Evolutionary conservation across 140 eudicot species (phyloP), one percentile per base, ranked within the genome.

Genomic region (Flaveria floridana): DNA sequence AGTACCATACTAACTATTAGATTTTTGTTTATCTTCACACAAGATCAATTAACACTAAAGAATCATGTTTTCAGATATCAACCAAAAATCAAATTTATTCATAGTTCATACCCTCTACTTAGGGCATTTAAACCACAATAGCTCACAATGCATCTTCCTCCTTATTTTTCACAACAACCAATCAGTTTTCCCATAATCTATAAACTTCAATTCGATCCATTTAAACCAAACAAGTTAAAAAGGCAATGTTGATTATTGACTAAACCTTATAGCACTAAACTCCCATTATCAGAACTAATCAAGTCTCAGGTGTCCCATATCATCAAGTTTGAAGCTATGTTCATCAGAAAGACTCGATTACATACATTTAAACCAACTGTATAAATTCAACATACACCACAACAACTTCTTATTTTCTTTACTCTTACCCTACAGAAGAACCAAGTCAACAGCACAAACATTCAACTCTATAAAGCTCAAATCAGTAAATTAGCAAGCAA

Each of bases 1-100:
- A 48, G 30, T 58, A 28, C 14, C 19, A 6, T 23, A 66, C 48
- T 8, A 10, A 10, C 39, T 37, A 21, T 41, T 21, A 68, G 5
- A 50, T 65, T 26, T 65, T 50, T 19, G 52, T 50, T 50, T 75
- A 72, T 28, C 53, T 65, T 75, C 73, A 75, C 68, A 8, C 41
- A 59, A 23, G 7, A 59, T 23, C 66, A 59, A 1, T 25, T 23
- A 23, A 59, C 37, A 59, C 66, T 59, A 11, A 59, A 21, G 41
- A 0, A 59, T 11, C 0, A 41, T 23, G 66, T 2, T 28, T 55
- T 37, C 20, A 55, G 7, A 15, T 18, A 53, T 71, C 14, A 55
- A 15, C 64, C 25, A 47, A 25, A 28, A 30, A 30, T 30, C 37
- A 30, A 47, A 46, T 28, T 47, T 18, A 26, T 34, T 11, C 19